phyloP scores from a whole-genome alignment of 2,329 filamentous ascomycete species.

The Colletotrichum shisoi region DNA sequence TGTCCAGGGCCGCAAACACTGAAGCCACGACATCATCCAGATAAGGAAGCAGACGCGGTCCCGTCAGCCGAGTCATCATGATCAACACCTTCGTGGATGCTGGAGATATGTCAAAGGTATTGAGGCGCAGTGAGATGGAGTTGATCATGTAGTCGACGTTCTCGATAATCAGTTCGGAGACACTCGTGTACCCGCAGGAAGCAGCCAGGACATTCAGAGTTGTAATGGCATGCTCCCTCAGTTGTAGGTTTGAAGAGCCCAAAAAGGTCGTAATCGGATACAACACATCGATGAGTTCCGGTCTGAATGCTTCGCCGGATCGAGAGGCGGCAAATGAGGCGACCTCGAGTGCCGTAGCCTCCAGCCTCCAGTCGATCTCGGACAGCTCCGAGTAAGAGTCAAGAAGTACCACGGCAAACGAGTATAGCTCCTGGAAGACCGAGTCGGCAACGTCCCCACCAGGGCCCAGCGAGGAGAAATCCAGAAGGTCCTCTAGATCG shows the following conservation, averaged over 20 bases:
- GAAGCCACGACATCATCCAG: constrained; percentile 90
- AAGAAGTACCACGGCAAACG: constrained; percentile 70
- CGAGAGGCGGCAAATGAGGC: constrained; percentile 77
- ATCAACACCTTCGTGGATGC: constrained; percentile 87
- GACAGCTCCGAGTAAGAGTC: constrained; percentile 60
- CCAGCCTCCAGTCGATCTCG: constrained; percentile 72
- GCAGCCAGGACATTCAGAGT: constrained; percentile 81
- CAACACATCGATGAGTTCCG: constrained; percentile 87
- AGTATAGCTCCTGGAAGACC: constrained; percentile 71
- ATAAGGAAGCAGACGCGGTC: constrained; percentile 81
- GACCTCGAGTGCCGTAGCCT: constrained; percentile 82
- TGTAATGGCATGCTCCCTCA: constrained; percentile 83
- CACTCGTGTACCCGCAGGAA: constrained; percentile 76
- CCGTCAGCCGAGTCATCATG: constrained; percentile 93
- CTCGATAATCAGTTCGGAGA: constrained; percentile 81
- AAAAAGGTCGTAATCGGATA: constrained; percentile 92
- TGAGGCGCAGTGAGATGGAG: constrained; percentile 85
- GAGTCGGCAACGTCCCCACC: constrained; percentile 54
- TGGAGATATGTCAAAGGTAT: constrained; percentile 89
- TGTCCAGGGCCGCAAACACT: constrained; percentile 91
- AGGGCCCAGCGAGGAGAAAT: constrained; percentile 56
- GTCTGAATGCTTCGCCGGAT: constrained; percentile 73
- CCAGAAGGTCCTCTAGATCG: constrained; percentile 72
- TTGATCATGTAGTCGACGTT: constrained; percentile 98
- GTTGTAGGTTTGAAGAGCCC: constrained; percentile 70